phyloP scores from a whole-genome alignment of 139 green algal genomes.

The Chlorella ohadii region DNA sequence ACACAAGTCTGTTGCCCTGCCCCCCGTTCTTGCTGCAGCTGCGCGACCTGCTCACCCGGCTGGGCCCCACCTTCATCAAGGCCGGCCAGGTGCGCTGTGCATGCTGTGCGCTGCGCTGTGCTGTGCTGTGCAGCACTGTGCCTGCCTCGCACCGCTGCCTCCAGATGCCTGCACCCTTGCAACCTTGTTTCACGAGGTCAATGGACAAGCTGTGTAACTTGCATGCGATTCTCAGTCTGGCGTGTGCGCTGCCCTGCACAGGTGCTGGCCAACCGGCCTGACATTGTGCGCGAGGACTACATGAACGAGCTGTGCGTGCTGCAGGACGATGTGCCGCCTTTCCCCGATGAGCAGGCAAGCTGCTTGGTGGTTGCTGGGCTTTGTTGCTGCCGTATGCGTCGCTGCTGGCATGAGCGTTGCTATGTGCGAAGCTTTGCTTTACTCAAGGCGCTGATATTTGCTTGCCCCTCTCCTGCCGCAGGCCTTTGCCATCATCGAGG shows the following conservation, averaged over 20 bases:
- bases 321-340: constrained; percentile 92
- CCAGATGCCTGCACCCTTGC: too few relatives aligned
- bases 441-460: too few relatives aligned
- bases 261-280: constrained; percentile 97
- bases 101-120: not conserved
- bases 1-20: too few relatives aligned
- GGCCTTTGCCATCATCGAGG: constrained; percentile 88
- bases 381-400: too few relatives aligned
- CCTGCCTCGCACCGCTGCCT: too few relatives aligned
- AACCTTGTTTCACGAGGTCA: too few relatives aligned
- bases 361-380: too few relatives aligned
- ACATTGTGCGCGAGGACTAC: constrained; percentile 98
- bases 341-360: constrained; percentile 70
- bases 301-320: constrained; percentile 98
- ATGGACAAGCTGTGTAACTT: too few relatives aligned
- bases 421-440: too few relatives aligned
- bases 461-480: constrained; percentile 22
- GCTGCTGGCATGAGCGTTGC: too few relatives aligned
- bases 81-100: constrained; percentile 77
- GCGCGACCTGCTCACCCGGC: constrained; percentile 81
- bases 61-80: constrained; percentile 99
- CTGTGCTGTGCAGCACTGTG: too few relatives aligned
- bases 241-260: constrained; percentile 10
- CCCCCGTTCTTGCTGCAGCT: constrained; percentile 70
- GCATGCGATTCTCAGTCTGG: too few relatives aligned